These are phyloP conservation scores for Ustilago trichophora DNA, from an alignment of 1,284 basidiomycete species.

Conservation along the genomic window DNA sequence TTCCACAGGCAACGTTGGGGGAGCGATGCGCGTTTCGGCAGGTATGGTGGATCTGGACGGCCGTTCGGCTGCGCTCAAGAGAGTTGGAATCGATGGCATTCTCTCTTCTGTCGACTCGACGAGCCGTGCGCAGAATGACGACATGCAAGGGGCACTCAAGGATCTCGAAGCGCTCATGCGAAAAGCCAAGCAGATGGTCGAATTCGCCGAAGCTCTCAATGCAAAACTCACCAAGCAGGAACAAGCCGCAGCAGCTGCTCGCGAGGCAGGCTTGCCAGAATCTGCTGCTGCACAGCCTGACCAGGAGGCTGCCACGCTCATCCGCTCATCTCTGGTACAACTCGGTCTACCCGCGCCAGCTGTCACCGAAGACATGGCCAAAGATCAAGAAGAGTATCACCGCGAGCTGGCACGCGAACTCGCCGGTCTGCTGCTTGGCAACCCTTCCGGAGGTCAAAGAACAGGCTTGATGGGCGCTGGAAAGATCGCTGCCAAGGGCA, in stretches of 20 bases:
- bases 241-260: conserved; percentile 42
- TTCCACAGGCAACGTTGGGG: background rate
- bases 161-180: conserved; percentile 92
- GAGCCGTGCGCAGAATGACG: conserved; percentile 74
- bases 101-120: conserved; percentile 31
- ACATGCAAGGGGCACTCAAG: conserved; percentile 81
- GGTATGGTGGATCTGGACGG: conserved; percentile 49
- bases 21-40: conserved; percentile 22
- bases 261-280: conserved; percentile 20
- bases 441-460: conserved; percentile 29
- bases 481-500: conserved; percentile 64
- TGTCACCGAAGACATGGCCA: conserved; percentile 88
- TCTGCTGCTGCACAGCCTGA: conserved; percentile 26
- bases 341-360: conserved; percentile 84
- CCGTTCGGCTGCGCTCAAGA: conserved; percentile 30
- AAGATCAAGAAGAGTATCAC: conserved; percentile 81
- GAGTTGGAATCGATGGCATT: conserved; percentile 50
- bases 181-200: conserved; percentile 90
- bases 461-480: conserved; percentile 65
- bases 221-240: conserved; percentile 77
- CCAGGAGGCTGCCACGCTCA: conserved; percentile 72
- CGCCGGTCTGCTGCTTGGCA: conserved; percentile 76
- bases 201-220: conserved; percentile 85
- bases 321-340: conserved; percentile 85
- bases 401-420: conserved; percentile 86